Percentiles rank a stretch among this genome's conserved stretches.
Evolutionary conservation across 148 eudicot genomes (phyloP).

Genomic region (Amaranthus palmeri): DNA sequence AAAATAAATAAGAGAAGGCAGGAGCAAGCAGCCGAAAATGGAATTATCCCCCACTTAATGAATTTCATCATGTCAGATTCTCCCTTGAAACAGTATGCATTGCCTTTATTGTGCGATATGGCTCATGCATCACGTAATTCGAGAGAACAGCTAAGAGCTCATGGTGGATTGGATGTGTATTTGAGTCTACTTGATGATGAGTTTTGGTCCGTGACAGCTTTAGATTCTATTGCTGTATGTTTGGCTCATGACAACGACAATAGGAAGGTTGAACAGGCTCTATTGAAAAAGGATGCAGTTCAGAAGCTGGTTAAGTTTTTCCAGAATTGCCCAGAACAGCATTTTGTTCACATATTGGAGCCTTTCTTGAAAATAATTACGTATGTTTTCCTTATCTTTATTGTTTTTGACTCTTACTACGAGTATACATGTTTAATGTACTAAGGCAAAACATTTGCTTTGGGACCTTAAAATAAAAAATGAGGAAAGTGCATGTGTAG

Average conservation of each 20-base stretch:
- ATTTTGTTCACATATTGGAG: slow-evolving; percentile 91
- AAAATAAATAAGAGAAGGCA: slow-evolving; percentile 97
- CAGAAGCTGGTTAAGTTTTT: slow-evolving; percentile 89
- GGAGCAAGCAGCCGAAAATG: slow-evolving; percentile 99
- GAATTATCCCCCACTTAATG: slow-evolving; percentile 96
- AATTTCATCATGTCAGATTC: slow-evolving; percentile 85
- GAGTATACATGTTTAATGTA: neutral
- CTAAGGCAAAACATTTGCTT: too few relatives aligned
- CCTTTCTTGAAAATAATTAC: slow-evolving; percentile 96
- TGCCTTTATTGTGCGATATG: slow-evolving; percentile 95
- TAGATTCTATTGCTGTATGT: slow-evolving; percentile 95
- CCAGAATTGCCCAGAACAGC: slow-evolving; percentile 81
- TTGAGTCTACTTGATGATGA: slow-evolving; percentile 88
- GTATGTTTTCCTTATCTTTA: slow-evolving; percentile 39
- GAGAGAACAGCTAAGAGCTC: slow-evolving; percentile 92
- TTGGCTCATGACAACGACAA: slow-evolving; percentile 96
- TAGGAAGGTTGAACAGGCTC: slow-evolving; percentile 93
- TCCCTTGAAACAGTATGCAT: slow-evolving; percentile 82
- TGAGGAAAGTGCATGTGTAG: too few relatives aligned
- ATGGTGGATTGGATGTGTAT: slow-evolving; percentile 96
- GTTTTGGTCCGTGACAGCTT: slow-evolving; percentile 91
- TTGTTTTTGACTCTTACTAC: neutral
- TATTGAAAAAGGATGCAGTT: slow-evolving; percentile 92
- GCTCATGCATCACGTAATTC: slow-evolving; percentile 99
- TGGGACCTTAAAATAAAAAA: too few relatives aligned